Base-by-base conservation (phyloP, 2,329 filamentous ascomycete species). In the Talaromyces sp. region DNA sequence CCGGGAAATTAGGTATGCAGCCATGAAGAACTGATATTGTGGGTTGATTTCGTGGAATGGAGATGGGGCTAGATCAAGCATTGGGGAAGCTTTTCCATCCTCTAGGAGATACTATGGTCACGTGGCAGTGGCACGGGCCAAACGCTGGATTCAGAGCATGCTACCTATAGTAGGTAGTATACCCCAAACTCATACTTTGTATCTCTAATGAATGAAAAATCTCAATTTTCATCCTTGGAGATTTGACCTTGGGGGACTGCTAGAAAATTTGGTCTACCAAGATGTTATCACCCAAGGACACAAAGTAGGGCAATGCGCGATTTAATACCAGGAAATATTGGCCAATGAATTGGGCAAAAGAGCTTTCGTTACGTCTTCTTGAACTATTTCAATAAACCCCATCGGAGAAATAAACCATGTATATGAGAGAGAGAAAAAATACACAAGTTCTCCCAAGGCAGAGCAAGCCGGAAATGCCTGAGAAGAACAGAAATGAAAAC, bases 381-480 rank as follows among this genome's bases (percentile, higher is more conserved):
- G 47, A 39, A 53, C 36, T 49, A 40, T 32, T 20, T 8, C 47
- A 43, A 39, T 50, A 49, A 37, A 43, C 51, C 46, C 50, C 40
- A 36, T 55, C 42, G 49, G 37, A 54, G 39, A 56, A 58, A 58
- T 60, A 58, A 58, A 60, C 46, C 48, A 56, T 54, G 47, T 55
- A 52, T 60, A 58, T 50, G 47, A 48, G 46, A 47, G 47, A 48
- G 46, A 47, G 50, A 47, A 47, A 51, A 59, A 58, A 52, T 60
- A 60, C 57, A 60, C 47, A 49, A 54, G 47, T 49, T 33, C 47
- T 47, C 48, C 43, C 47, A 44, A 29, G 41, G 45, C 49, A 20
- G 19, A 36, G 52, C 41, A 29, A 44, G 56, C 19, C 44, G 30
- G 29, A 48, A 50, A 40, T 50, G 29, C 47, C 43, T 17, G 30